Base-by-base conservation (phyloP, 2,329 filamentous ascomycete species). In the Alternaria conjuncta region DNA sequence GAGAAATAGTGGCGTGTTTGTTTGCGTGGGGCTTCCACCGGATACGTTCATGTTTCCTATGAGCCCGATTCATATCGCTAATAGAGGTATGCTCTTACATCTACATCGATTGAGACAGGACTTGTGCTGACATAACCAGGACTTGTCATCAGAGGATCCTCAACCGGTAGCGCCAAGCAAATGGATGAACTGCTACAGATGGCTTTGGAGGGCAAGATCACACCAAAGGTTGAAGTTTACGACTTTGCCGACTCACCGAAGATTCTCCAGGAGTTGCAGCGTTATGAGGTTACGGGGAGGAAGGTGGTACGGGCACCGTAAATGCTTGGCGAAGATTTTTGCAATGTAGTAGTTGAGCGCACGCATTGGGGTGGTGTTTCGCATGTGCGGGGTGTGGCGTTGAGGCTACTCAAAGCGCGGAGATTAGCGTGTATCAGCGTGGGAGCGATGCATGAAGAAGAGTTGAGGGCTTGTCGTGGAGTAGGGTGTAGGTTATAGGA, bases 21-120 rank as follows among this genome's bases (percentile, higher is more conserved):
- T 84, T 2, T 84, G 83, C 32, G 82, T 84, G 5, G 83, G 83
- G 2, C 76, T 84, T 41, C 83, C 83, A 10, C 82, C 79, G 50
- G 71, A 76, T 5, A 78, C 77, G 4, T 84, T 82, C 64, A 78
- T 78, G 66, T 75, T 85, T 18, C 82, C 82, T 6, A 82, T 83
- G 63, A 81, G 80, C 6, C 83, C 83, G 1, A 80, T 85, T 23
- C 80, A 83, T 28, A 84, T 84, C 55, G 82, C 82, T 41, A 82
- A 83, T 25, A 80, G 79, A 68, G 82, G 82, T 80, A 62, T 54
- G 69, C 63, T 18, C 12, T 26, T 23, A 2, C 15, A 7, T 4
- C 8, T 15, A n/a, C n/a, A 12, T 23, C 6, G 8, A 20, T 9
- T 44, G 7, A 15, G 18, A 15, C 6, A 15, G 3, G 25, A 2